Percentiles rank a stretch among this genome's conserved stretches.
These are phyloP conservation scores for Prunus armeniaca DNA, from an alignment of 306 rosid genomes.

Conservation along the genomic window DNA sequence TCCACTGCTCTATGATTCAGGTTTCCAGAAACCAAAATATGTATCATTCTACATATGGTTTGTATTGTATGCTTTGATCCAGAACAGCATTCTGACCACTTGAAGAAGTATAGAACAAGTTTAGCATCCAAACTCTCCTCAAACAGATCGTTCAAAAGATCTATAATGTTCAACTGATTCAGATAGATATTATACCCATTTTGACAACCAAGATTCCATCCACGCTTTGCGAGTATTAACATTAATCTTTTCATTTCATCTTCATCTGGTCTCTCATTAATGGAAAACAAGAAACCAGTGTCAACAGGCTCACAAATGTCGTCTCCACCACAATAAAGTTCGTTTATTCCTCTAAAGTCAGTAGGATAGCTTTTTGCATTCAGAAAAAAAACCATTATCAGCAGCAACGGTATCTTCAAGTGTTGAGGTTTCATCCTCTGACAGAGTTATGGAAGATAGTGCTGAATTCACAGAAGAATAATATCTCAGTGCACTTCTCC, in stretches of 20 bases:
- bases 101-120: slow-evolving; percentile 30
- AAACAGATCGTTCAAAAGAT: slow-evolving; percentile 30
- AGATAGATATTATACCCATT: slow-evolving; percentile 10
- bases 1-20: slow-evolving; percentile 40
- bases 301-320: background rate
- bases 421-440: slow-evolving; percentile 16
- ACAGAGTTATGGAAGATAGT: slow-evolving; percentile 1
- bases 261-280: slow-evolving; percentile 3
- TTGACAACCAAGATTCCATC: slow-evolving; percentile 26
- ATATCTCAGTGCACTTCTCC: slow-evolving; percentile 17
- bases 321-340: slow-evolving; percentile 6
- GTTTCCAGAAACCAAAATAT: slow-evolving; percentile 38
- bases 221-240: slow-evolving; percentile 23
- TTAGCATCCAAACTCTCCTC: slow-evolving; percentile 34
- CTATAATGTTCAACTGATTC: slow-evolving; percentile 6
- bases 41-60: slow-evolving; percentile 33
- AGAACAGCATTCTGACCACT: slow-evolving; percentile 27
- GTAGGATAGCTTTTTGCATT: background rate
- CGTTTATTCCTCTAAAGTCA: slow-evolving; percentile 5
- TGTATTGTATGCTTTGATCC: slow-evolving; percentile 22
- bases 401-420: slow-evolving; percentile 13
- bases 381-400: background rate
- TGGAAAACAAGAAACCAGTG: background rate
- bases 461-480: slow-evolving; percentile 11
- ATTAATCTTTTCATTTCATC: slow-evolving; percentile 18